Percentiles rank a stretch among this genome's conserved stretches.
Conservation (phyloP, 2,329 filamentous ascomycete genomes). For the Harringtonia lauricola region DNA sequence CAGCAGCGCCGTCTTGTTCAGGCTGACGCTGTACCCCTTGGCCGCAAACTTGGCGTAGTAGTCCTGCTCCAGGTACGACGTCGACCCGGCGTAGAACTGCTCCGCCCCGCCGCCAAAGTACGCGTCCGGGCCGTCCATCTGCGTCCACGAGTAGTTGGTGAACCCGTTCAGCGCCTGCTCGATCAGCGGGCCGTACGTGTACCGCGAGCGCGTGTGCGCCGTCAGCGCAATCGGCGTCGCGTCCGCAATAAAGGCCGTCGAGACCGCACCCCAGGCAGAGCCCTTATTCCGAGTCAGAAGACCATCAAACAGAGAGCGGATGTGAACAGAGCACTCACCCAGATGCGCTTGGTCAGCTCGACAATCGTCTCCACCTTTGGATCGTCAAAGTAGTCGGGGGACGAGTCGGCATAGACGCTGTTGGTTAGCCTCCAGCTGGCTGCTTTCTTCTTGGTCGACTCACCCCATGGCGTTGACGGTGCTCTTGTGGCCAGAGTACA, state of each 20-base stretch:
- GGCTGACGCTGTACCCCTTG: conserved; percentile 58
- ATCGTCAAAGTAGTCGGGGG: conserved; percentile 62
- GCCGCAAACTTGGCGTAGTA: conserved; percentile 71
- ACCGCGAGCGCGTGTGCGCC: conserved; percentile 61
- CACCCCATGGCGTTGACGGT: conserved; percentile 63
- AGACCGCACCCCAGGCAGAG: conserved; percentile 55
- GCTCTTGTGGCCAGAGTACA: conserved; percentile 77
- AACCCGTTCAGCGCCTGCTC: conserved; percentile 68
- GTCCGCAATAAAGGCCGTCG: conserved; percentile 72
- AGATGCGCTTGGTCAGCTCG: conserved; percentile 63
- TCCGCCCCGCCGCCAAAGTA: conserved; percentile 77
- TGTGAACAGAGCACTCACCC: conserved; percentile 33
- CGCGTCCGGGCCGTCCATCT: conserved; percentile 64
- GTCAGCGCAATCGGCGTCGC: conserved; percentile 69
- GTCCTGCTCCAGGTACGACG: conserved; percentile 58
- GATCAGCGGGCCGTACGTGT: conserved; percentile 59
- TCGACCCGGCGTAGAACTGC: conserved; percentile 58
- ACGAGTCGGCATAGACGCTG: conserved; percentile 67
- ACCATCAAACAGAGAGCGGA: conserved; percentile 7
- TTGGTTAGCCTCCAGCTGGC: neutral
- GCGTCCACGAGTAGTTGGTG: conserved; percentile 72
- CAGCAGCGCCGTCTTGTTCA: conserved; percentile 63
- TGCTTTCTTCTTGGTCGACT: neutral
- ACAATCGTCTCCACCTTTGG: conserved; percentile 79
- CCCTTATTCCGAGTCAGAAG: conserved; percentile 19